Evolutionary conservation across 2,329 filamentous ascomycete genomes (phyloP), one percentile per base, ranked within the genome.

Genomic region (Ceratocystis smalleyi): DNA sequence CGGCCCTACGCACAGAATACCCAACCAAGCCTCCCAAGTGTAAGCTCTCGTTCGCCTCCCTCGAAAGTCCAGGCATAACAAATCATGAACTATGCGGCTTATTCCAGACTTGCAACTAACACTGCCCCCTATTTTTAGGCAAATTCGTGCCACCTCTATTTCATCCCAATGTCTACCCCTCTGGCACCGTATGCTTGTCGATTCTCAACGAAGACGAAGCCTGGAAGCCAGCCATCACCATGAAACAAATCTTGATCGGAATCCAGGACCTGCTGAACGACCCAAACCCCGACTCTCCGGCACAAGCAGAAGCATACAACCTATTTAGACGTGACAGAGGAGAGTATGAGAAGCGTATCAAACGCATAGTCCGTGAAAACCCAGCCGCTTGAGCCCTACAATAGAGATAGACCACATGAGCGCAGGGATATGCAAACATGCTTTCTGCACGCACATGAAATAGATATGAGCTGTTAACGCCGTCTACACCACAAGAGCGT

Each of bases 11-110:
- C 68, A 68, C 71, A 96, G 94, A 99, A 72, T 99, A 99, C 74
- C 94, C 94, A 17, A 99, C 95, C 62, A 99, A 99, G 76, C 94
- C 94, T 40, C 94, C 94, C 1, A 99, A 99, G 77, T 99, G 94
- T 96, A 83, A 75, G 87, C 77, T 57, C n/a, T 49, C 17, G 62
- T 35, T 32, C 59, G 7, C 19, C 47, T 22, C 19, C 35, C 35
- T 1, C 12, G 10, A 15, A 40, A 40, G 10, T 4, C 12, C n/a
- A 8, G n/a, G 47, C 47, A 2, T 22, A 7, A 22, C 24, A 5
- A 49, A 49, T 49, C n/a, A 15, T 15, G 27, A 40, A 15, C 19
- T 12, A 27, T 30, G 40, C 19, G 22, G 22, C 57, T 45, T 7
- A 43, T 35, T 32, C 19, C 17, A 30, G 55, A 43, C 17, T 43